A percentile compares a stretch with the other conserved stretches of the same genome.
phyloP scores from a whole-genome alignment of 306 rosid species.

The Astragalus membranaceus region DNA sequence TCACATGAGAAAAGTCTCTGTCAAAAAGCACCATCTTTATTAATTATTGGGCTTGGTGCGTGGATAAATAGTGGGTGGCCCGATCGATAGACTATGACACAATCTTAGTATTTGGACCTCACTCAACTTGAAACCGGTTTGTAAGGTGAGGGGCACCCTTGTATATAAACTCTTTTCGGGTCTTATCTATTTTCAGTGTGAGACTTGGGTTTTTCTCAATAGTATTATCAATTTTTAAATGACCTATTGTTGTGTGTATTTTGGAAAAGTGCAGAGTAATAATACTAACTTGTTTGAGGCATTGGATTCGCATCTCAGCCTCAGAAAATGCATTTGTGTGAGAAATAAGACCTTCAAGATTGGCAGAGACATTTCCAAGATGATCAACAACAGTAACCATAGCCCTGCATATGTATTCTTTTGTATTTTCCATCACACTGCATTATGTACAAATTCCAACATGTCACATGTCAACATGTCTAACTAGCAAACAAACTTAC shows the following conservation, averaged over 20 bases:
- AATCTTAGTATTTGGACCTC: no score
- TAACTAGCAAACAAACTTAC: background rate
- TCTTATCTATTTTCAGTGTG: no score
- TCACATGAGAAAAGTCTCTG: constrained; percentile 62
- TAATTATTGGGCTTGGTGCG: background rate
- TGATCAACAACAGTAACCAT: constrained; percentile 83
- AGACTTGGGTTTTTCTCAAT: no score
- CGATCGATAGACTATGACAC: background rate
- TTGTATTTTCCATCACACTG: constrained; percentile 75
- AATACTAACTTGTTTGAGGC: constrained; percentile 61
- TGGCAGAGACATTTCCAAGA: constrained; percentile 75
- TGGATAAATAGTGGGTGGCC: no score
- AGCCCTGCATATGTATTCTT: constrained; percentile 68
- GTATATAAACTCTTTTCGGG: no score
- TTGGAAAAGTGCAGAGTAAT: background rate
- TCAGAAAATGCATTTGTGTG: constrained; percentile 49
- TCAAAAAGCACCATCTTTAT: constrained; percentile 16
- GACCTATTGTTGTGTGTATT: background rate
- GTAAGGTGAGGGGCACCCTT: no score
- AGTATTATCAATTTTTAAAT: no score
- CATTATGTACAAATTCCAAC: constrained; percentile 12
- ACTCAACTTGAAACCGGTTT: no score
- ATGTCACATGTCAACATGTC: background rate
- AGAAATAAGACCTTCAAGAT: constrained; percentile 52
- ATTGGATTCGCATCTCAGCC: constrained; percentile 51